phyloP scores from a whole-genome alignment of 345 rosid species.

The Nephelium lappaceum region DNA sequence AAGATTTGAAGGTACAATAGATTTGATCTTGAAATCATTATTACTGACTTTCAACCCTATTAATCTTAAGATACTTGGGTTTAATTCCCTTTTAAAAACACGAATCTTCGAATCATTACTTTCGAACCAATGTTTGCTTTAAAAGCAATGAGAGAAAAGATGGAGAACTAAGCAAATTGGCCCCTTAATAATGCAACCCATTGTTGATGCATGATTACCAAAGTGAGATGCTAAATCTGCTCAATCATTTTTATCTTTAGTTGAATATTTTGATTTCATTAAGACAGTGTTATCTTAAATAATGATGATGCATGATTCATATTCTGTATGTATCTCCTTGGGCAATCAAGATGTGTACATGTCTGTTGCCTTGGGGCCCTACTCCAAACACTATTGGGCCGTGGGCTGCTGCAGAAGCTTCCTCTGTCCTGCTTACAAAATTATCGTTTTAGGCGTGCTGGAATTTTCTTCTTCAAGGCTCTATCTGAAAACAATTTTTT shows the following conservation, averaged over 20 bases:
- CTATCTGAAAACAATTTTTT: too few relatives aligned
- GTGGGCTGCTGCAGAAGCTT: too few relatives aligned
- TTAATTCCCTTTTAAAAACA: not conserved
- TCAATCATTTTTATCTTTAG: not conserved
- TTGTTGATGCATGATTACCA: conserved; percentile 20
- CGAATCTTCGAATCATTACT: not conserved
- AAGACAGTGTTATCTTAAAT: not conserved
- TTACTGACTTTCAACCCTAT: not conserved
- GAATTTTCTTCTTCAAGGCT: too few relatives aligned
- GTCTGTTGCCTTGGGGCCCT: not conserved
- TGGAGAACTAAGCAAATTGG: not conserved
- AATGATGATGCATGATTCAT: not conserved
- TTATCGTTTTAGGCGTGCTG: too few relatives aligned
- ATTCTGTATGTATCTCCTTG: not conserved
- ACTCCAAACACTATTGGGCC: too few relatives aligned
- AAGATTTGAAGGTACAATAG: too few relatives aligned
- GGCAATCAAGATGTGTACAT: not conserved
- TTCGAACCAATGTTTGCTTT: not conserved
- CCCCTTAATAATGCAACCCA: conserved; percentile 24
- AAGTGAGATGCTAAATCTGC: not conserved
- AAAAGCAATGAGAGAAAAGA: too few relatives aligned
- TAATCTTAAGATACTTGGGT: not conserved
- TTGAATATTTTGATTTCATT: not conserved
- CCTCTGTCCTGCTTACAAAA: too few relatives aligned
- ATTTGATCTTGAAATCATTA: not conserved